Base-by-base conservation (phyloP, 164 flowering plant genomes). In the Buxus sempervirens region DNA sequence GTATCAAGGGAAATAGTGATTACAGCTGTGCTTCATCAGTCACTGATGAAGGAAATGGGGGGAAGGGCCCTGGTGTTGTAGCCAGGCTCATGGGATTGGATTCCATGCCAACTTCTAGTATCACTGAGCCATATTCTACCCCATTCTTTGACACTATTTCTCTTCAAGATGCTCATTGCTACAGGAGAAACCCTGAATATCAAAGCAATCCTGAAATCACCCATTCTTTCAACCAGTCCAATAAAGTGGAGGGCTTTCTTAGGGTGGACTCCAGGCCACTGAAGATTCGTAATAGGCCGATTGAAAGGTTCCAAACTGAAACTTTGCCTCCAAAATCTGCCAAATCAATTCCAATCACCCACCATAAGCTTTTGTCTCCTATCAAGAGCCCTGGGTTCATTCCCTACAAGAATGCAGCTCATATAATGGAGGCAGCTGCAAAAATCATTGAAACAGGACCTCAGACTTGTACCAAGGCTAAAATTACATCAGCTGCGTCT, bases 81-180 rank as follows among this genome's bases (percentile, higher is more conserved):
- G 99, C 98, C 20, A 79, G 92, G 77, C 95, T 96, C 55, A 96
- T 96, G 99, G 99, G 99, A 58, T 76, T 94, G 75, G 96, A 94
- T 65, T 84, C 92, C 9, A 70, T 94, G 79, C 98, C 98, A 22
- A 76, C 90, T 54, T 73, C 86, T 25, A 76, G 55, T 72, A 61
- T 59, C 56, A 36, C 69, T 2, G 96, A 91, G 63, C 81, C 96
- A 32, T 77, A 80, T 57, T 75, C 82, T 45, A 82, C 83, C 68
- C 93, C 96, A 0, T 70, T 81, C 70, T 85, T 75, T 63, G 87
- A 83, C 15, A 49, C 89, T 36, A 83, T 71, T 41, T 86, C 97
- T 56, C 81, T 86, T 69, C 79, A 53, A 19, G 83, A 83, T 42
- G 61, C 74, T 62, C 79, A 71, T 48, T 70, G 77, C 64, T 62